A percentile compares a stretch with the other conserved stretches of the same genome.
These are phyloP conservation scores for Xerophyta viscosa DNA, from an alignment of 106 monocot genomes.

Conservation along the genomic window DNA sequence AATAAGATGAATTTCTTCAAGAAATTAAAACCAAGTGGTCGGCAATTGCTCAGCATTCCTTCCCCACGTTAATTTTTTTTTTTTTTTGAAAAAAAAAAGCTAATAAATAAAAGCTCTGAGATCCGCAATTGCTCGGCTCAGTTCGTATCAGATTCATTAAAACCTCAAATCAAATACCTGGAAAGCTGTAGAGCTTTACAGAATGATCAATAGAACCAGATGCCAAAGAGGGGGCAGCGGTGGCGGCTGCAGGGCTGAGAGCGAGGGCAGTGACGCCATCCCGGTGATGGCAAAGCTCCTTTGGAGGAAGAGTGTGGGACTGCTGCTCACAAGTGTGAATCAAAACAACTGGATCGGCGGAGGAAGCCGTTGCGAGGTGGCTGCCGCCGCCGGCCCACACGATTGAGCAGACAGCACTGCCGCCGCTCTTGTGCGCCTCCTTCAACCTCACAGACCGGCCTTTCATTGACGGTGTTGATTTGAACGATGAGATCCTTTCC, in stretches of 20 bases:
- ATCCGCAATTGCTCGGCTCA: neutral
- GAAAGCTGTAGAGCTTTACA: constrained; percentile 83
- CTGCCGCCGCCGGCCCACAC: constrained; percentile 46
- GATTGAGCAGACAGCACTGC: constrained; percentile 54
- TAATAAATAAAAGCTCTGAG: too few relatives aligned
- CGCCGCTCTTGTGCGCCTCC: constrained; percentile 72
- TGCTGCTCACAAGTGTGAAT: constrained; percentile 61
- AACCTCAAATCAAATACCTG: constrained; percentile 27
- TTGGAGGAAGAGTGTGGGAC: constrained; percentile 25
- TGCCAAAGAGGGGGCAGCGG: constrained; percentile 39
- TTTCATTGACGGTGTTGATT: constrained; percentile 39
- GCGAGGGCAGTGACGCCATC: constrained; percentile 86
- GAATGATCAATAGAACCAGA: constrained; percentile 90
- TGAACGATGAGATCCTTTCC: neutral
- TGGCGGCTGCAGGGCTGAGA: constrained; percentile 35
- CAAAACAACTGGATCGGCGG: constrained; percentile 41
- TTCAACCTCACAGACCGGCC: constrained; percentile 63
- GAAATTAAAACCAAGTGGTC: too few relatives aligned
- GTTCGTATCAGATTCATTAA: neutral
- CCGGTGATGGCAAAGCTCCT: constrained; percentile 44
- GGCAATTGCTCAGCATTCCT: too few relatives aligned
- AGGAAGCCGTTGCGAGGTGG: constrained; percentile 47
- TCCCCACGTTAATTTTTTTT: too few relatives aligned
- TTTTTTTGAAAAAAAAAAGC: too few relatives aligned
- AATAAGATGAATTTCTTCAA: too few relatives aligned